phyloP scores from a whole-genome alignment of 2,329 filamentous ascomycete species.

The Pseudogymnoascus sp. region DNA sequence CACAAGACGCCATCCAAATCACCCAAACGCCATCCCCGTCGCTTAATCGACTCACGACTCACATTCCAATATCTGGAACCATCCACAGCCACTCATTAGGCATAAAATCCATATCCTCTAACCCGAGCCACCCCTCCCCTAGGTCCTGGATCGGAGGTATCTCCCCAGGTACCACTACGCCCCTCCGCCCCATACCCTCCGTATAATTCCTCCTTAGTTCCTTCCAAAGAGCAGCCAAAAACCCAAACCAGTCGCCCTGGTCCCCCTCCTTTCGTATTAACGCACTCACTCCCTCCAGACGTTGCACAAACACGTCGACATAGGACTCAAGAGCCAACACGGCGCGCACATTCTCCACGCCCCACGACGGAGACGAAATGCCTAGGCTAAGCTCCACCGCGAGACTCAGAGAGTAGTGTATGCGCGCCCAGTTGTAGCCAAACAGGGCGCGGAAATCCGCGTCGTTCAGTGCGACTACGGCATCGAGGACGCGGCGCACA shows the following conservation, averaged over 20 bases:
- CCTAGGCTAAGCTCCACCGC: conserved; percentile 11
- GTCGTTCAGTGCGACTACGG: conserved; percentile 1
- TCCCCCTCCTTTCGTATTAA: not conserved
- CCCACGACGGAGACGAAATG: conserved; percentile 11
- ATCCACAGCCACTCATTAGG: conserved; percentile 11
- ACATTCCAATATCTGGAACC: not conserved
- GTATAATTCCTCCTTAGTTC: conserved; percentile 8
- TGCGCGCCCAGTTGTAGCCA: conserved; percentile 11
- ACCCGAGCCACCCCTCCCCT: not conserved
- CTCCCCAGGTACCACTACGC: not conserved
- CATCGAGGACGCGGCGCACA: conserved; percentile 10
- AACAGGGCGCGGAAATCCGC: conserved; percentile 5
- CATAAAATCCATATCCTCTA: conserved; percentile 10
- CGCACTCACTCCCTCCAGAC: not conserved
- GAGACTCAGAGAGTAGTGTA: conserved; percentile 12
- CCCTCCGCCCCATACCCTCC: not conserved
- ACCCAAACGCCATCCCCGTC: not conserved
- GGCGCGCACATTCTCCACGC: conserved; percentile 2
- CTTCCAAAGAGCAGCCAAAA: conserved; percentile 7
- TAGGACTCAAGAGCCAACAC: conserved; percentile 10
- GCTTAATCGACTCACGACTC: not conserved
- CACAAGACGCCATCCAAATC: not conserved
- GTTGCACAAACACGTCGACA: conserved; percentile 9
- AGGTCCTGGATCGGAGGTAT: not conserved
- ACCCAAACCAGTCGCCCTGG: conserved; percentile 7